Conservation (phyloP, 179 eudicot species). For the Beta corolliflora region DNA sequence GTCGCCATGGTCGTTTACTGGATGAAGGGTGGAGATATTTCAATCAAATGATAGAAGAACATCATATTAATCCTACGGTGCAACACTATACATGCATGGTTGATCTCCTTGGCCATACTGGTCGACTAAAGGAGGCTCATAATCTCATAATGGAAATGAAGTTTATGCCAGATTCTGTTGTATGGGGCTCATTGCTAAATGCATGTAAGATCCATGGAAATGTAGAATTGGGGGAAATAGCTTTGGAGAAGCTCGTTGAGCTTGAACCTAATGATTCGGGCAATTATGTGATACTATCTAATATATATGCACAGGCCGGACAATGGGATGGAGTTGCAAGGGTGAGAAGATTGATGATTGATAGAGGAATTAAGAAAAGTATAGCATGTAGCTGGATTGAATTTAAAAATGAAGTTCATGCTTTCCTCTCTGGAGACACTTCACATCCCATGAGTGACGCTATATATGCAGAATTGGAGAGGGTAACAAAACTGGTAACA, state of each 20-base stretch:
- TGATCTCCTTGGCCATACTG: slow-evolving; percentile 55
- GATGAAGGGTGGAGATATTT: slow-evolving; percentile 61
- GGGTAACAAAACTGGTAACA: slow-evolving; percentile 34
- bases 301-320: slow-evolving; percentile 54
- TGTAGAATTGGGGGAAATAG: slow-evolving; percentile 48
- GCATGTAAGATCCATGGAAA: slow-evolving; percentile 49
- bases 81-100: slow-evolving; percentile 54
- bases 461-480: slow-evolving; percentile 43
- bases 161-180: slow-evolving; percentile 44
- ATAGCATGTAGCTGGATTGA: slow-evolving; percentile 53
- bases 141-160: slow-evolving; percentile 45
- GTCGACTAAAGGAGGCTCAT: slow-evolving; percentile 44
- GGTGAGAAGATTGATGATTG: slow-evolving; percentile 44
- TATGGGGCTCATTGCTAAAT: slow-evolving; percentile 54
- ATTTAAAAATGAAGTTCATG: slow-evolving; percentile 46
- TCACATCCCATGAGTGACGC: slow-evolving; percentile 38
- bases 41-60: slow-evolving; percentile 53
- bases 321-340: slow-evolving; percentile 57
- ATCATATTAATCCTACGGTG: slow-evolving; percentile 43
- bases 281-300: slow-evolving; percentile 47
- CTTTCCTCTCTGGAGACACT: slow-evolving; percentile 50
- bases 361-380: slow-evolving; percentile 44
- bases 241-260: slow-evolving; percentile 46
- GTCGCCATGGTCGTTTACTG: slow-evolving; percentile 75
- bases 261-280: slow-evolving; percentile 51